Evolutionary conservation across 1,284 basidiomycete genomes (phyloP).

Genomic region (Sporisorium reilianum): DNA sequence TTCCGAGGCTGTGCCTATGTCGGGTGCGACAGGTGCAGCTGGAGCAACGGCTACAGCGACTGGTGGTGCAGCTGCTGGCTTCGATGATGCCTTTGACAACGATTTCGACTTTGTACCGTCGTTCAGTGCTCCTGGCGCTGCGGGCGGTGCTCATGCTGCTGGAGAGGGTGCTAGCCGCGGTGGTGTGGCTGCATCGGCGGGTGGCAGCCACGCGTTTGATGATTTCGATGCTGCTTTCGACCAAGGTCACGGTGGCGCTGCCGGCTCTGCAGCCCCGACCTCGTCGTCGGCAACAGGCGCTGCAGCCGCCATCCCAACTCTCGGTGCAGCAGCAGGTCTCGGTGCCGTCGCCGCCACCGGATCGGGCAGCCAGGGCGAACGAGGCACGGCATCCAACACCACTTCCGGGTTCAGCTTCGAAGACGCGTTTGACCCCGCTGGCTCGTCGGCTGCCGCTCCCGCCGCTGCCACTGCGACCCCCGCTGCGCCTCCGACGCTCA

Average conservation of each 20-base stretch:
- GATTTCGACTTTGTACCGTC: slow-evolving; percentile 66
- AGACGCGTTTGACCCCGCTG: slow-evolving; percentile 56
- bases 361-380: slow-evolving; percentile 8
- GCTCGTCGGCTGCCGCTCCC: neutral
- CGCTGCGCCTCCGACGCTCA: slow-evolving; percentile 7
- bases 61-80: slow-evolving; percentile 23
- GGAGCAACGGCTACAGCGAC: neutral
- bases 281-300: neutral
- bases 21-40: slow-evolving; percentile 11
- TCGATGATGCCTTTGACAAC: slow-evolving; percentile 64
- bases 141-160: slow-evolving; percentile 3
- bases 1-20: slow-evolving; percentile 46
- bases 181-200: slow-evolving; percentile 3
- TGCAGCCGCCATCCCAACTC: slow-evolving; percentile 12
- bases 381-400: slow-evolving; percentile 30
- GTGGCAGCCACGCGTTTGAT: slow-evolving; percentile 42
- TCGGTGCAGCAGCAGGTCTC: slow-evolving; percentile 14
- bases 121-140: slow-evolving; percentile 43
- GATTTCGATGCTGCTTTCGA: slow-evolving; percentile 60
- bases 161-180: slow-evolving; percentile 1
- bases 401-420: slow-evolving; percentile 61
- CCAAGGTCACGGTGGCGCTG: slow-evolving; percentile 16
- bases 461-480: slow-evolving; percentile 14
- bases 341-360: slow-evolving; percentile 13
- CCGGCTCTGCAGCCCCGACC: neutral